Percentiles rank a stretch among this genome's conserved stretches.
These are phyloP conservation scores for Beauveria varroae DNA, from an alignment of 2,329 filamentous ascomycete species.

Conservation along the genomic window DNA sequence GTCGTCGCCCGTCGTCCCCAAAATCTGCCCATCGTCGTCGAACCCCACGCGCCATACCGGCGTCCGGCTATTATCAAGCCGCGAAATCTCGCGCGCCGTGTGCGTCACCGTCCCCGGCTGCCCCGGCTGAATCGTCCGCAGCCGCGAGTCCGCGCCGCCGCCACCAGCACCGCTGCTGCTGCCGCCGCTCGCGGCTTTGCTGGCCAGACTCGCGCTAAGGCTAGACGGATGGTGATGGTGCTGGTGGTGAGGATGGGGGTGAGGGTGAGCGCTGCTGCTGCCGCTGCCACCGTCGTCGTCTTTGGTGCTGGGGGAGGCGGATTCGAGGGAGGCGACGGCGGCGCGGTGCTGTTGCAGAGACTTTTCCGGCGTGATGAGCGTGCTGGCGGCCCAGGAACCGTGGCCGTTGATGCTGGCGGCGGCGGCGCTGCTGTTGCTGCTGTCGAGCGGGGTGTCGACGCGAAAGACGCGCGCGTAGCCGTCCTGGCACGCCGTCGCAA, in stretches of 20 bases:
- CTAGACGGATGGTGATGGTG: constrained; percentile 35
- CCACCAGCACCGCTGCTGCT: not conserved
- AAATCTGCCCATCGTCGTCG: constrained; percentile 60
- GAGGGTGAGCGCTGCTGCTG: too few relatives aligned
- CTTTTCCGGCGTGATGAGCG: constrained; percentile 33
- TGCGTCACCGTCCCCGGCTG: constrained; percentile 27
- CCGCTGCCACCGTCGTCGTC: too few relatives aligned
- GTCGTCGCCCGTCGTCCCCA: constrained; percentile 71
- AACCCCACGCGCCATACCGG: constrained; percentile 73
- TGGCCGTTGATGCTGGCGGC: too few relatives aligned
- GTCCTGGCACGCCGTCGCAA: constrained; percentile 90
- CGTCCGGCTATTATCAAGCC: constrained; percentile 58
- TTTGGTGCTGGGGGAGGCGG: constrained; percentile 13
- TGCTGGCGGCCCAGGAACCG: constrained; percentile 37
- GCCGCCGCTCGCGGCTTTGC: constrained; percentile 32
- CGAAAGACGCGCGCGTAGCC: constrained; percentile 86
- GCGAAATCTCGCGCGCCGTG: constrained; percentile 47
- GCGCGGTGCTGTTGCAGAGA: constrained; percentile 15
- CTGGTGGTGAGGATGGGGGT: constrained; percentile 11
- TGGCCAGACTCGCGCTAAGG: constrained; percentile 46
- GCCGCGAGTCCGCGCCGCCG: constrained; percentile 34
- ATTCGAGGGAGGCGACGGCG: not conserved
- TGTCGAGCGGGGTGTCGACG: constrained; percentile 51
- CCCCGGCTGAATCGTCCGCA: constrained; percentile 52
- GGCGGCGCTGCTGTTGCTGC: constrained; percentile 25